Conservation (phyloP, 1,139 yeast genomes). For the Taphrina wiesneri region DNA sequence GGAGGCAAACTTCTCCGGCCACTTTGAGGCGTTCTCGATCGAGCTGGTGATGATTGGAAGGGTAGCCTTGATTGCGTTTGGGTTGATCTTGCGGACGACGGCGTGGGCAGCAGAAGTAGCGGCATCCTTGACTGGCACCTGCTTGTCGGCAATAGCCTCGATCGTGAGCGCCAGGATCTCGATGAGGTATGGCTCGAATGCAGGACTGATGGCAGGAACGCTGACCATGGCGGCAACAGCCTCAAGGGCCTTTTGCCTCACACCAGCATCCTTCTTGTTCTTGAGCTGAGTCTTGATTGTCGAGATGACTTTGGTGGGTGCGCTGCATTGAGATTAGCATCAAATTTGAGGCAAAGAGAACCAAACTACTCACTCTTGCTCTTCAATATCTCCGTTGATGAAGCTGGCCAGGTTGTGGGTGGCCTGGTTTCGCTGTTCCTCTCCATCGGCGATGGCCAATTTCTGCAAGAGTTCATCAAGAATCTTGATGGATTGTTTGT, state of each 20-base stretch:
- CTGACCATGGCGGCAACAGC: slow-evolving; percentile 89
- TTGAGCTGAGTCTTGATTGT: slow-evolving; percentile 73
- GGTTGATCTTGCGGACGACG: slow-evolving; percentile 79
- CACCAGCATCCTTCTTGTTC: slow-evolving; percentile 70
- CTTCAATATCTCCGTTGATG: slow-evolving; percentile 95
- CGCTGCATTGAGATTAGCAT: slow-evolving; percentile 44
- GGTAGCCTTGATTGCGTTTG: slow-evolving; percentile 86
- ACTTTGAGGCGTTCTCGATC: slow-evolving; percentile 77
- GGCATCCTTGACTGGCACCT: slow-evolving; percentile 66
- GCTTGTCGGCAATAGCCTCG: slow-evolving; percentile 87
- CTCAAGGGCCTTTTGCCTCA: slow-evolving; percentile 73
- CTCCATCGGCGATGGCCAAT: slow-evolving; percentile 78
- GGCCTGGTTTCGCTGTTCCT: slow-evolving; percentile 78
- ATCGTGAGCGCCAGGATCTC: slow-evolving; percentile 68
- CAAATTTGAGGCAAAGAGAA: neutral
- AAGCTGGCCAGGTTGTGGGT: slow-evolving; percentile 89
- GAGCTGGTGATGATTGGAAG: slow-evolving; percentile 76
- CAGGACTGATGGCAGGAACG: slow-evolving; percentile 47
- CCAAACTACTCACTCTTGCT: slow-evolving; percentile 62
- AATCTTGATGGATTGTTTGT: slow-evolving; percentile 55
- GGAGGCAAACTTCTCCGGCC: slow-evolving; percentile 97
- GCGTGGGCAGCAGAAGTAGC: slow-evolving; percentile 74
- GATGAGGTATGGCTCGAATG: slow-evolving; percentile 81
- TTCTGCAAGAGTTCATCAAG: slow-evolving; percentile 91
- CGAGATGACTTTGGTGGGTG: slow-evolving; percentile 82